Evolutionary conservation across 495 filamentous ascomycete genomes (phyloP).

Genomic region (Annulohypoxylon maeteangense): DNA sequence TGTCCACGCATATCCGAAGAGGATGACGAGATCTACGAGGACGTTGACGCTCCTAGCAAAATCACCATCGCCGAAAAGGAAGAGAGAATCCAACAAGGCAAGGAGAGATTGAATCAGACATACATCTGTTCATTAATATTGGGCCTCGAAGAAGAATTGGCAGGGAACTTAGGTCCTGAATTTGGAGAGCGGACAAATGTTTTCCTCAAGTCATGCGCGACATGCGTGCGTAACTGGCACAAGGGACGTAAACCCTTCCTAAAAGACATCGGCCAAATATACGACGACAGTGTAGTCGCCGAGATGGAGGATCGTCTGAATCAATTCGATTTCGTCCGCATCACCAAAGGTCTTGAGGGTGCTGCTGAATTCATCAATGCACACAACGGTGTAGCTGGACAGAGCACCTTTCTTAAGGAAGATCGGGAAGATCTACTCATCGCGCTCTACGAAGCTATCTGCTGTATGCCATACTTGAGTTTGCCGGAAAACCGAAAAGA

Average conservation of each 20-base stretch:
- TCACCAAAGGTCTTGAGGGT: conserved; percentile 50
- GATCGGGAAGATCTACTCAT: conserved; percentile 53
- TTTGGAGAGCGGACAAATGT: conserved; percentile 60
- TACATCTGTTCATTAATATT: conserved; percentile 74
- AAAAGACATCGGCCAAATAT: conserved; percentile 64
- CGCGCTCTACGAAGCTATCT: conserved; percentile 65
- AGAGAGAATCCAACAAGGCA: conserved; percentile 59
- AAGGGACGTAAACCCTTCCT: conserved; percentile 71
- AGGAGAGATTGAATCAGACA: conserved; percentile 64
- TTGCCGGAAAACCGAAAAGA: conserved; percentile 53
- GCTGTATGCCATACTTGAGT: conserved; percentile 59
- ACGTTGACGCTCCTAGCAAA: conserved; percentile 53
- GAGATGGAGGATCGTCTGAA: conserved; percentile 58
- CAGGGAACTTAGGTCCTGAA: conserved; percentile 66
- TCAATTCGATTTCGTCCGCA: conserved; percentile 53
- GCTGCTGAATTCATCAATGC: conserved; percentile 54
- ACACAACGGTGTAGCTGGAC: conserved; percentile 47
- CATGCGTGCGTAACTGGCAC: conserved; percentile 85
- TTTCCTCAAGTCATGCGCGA: conserved; percentile 74
- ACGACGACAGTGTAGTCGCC: conserved; percentile 45
- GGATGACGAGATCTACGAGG: conserved; percentile 65
- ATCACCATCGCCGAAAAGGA: conserved; percentile 51
- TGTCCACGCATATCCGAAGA: conserved; percentile 57
- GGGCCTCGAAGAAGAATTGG: conserved; percentile 70
- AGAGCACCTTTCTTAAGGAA: conserved; percentile 48